Evolutionary conservation across 805 yeast species (phyloP), one percentile per base, ranked within the genome.

Genomic region (Myxozyma neotropica): DNA sequence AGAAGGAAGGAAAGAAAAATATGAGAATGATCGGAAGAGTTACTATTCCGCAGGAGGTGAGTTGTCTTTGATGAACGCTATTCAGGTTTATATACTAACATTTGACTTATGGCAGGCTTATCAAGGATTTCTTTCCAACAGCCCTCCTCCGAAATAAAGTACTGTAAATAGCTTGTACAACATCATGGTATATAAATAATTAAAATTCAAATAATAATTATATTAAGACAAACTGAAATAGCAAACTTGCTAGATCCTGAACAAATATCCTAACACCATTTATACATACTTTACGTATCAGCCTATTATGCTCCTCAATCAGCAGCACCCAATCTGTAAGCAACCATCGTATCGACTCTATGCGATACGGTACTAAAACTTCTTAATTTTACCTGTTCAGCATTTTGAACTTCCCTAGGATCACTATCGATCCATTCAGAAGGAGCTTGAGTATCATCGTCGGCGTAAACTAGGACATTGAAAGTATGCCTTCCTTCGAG

Each of bases 1-100:
- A 93, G 70, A 93, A 92, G 73, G 96, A 89, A 70, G 99, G 99
- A 39, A 94, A 94, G 75, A 89, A 88, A 74, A 81, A 80, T 62
- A 80, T 93, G 86, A 87, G 87, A 73, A 79, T 87, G 15, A 79
- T 86, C 13, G 98, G 98, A 13, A 82, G 83, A 54, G 88, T 93
- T 17, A 77, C 80, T 43, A 87, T 93, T 52, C 66, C 66, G 24
- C 62, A 59, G 27, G 66, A 62, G 50, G 64, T 47, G 47, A 36
- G 31, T 19, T 17, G 24, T 21, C 26, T n/a, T 8, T n/a, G 29
- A 10, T 26, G n/a, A 13, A 7, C 33, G 23, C 8, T 47, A 21
- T 33, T 21, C 15, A 17, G 19, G 15, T 4, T 33, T 33, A 21
- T 17, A 21, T 12, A 35, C 35, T 23, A 24, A 38, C 10, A 24